Conservation (phyloP, 1,284 basidiomycete species). For the Sphagnurus paluster region DNA sequence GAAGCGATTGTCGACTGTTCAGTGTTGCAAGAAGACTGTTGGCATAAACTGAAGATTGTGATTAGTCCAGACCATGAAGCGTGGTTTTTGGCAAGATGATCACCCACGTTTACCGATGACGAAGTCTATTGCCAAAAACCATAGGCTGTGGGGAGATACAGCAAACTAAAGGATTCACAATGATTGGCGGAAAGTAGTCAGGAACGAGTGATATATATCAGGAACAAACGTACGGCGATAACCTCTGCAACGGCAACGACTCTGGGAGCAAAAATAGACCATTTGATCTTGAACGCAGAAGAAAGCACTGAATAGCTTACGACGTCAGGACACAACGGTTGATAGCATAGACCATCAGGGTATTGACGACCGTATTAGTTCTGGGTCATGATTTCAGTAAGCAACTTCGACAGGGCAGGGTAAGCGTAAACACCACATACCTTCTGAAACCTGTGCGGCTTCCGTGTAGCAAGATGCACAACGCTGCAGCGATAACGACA, state of each 20-base stretch:
- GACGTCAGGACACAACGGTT: slow-evolving; percentile 40
- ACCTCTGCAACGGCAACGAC: slow-evolving; percentile 36
- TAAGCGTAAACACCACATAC: slow-evolving; percentile 24
- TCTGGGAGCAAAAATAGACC: slow-evolving; percentile 15
- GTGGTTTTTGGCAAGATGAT: background rate
- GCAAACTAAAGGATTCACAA: slow-evolving; percentile 34
- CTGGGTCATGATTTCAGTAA: slow-evolving; percentile 19
- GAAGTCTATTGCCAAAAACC: slow-evolving; percentile 41
- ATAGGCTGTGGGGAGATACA: slow-evolving; percentile 31
- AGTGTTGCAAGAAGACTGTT: slow-evolving; percentile 40
- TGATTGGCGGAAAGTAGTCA: background rate
- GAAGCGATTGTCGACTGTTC: slow-evolving; percentile 31
- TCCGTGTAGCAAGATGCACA: slow-evolving; percentile 36
- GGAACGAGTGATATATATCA: background rate
- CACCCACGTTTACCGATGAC: slow-evolving; percentile 37
- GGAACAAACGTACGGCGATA: slow-evolving; percentile 29
- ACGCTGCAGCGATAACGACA: slow-evolving; percentile 33
- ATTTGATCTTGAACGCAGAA: background rate
- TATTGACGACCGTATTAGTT: slow-evolving; percentile 34
- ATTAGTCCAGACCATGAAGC: background rate
- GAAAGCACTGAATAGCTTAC: slow-evolving; percentile 25
- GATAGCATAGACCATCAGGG: slow-evolving; percentile 38
- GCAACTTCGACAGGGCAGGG: no score
- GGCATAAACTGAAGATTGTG: slow-evolving; percentile 31
- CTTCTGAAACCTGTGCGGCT: slow-evolving; percentile 31